Base-by-base conservation (phyloP, 306 rosid genomes). In the Medicago arabica region DNA sequence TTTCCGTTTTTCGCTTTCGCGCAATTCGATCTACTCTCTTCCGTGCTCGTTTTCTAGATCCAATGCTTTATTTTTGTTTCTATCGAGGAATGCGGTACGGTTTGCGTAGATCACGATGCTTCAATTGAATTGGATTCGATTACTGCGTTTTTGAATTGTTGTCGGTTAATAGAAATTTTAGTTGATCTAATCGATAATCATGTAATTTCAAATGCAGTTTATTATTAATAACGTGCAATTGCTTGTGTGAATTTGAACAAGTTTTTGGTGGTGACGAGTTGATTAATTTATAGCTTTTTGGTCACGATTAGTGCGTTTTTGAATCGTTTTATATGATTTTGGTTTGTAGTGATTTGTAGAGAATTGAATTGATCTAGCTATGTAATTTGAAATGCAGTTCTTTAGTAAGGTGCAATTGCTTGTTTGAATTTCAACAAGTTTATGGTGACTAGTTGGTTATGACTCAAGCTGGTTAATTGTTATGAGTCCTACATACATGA, bases 1-100 rank as follows among this genome's bases (percentile, higher is more conserved):
- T 70, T 54, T 55, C 69, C 59, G 7, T 72, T 68, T 19, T 44
- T 50, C 65, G 9, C 63, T 23, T 25, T 67, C 71, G 19, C 71
- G 19, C 34, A n/a, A 58, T 85, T 82, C 78, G 81, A 85, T 88
- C 67, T 63, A 61, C 55, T 72, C 36, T 63, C 54, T 43, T 4
- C 61, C 70, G 4, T 16, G 16, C 67, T 68, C 72, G 40, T 44
- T 3, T 41, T 23, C 66, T 87, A 89, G 97, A 91, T 94, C 97
- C 88, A 72, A 53, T 79, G 75, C 31, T 65, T 41, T 13, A 12
- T 80, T 85, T 46, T 61, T 76, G 9, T 43, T 67, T 50, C 31
- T 16, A 15, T 60, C 58, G 7, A 5, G n/a, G 11, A 64, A 54
- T 78, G 76, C 54, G 18, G 38, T 74, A 41, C 67, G 71, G 85